Base-by-base conservation (phyloP, 305 asterid species). In the Stenogyne calaminthoides region DNA sequence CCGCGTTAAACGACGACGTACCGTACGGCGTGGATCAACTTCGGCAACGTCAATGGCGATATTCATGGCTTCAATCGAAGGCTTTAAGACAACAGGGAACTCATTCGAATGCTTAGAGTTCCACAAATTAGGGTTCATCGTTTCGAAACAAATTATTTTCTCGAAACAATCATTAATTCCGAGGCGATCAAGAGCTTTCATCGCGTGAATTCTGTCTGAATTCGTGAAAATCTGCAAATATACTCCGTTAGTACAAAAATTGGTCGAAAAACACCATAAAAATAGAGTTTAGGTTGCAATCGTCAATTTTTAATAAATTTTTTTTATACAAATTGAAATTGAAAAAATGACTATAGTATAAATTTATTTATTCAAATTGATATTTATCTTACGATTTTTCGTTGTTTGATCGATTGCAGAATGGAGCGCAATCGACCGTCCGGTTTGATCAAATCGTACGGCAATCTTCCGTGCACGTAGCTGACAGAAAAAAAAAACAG, bases 401-500 rank as follows among this genome's bases (percentile, higher is more conserved):
- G 81, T 63, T 88, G 97, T 55, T 80, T 82, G 83, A 91, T 88
- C 46, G 90, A 80, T 59, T 77, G 83, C 79, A 93, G 59, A 5
- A 89, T 74, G 72, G 63, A 80, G 51, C 87, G 89, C 46, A 93
- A 76, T 44, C 82, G 86, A 5, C 85, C 6, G 73, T 89, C 86
- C 5, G 91, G 92, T 74, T 78, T 77, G 88, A 91, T 88, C 85
- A 85, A 69, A 75, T 91, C 85, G 59, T 91, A 93, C 0, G 98
- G 96, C 71, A 93, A 81, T 69, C 91, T 91, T 70, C 98, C 98
- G 87, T 93, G 98, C 68, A 93, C 97, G 82, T 82, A 73, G 73
- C 98, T 91, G 84, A 51, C 42, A 47, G 0, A 7, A 25, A 2
- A 3, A 0, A 15, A 54, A 25, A 61, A 1, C 10, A 5, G n/a